Percentiles rank a stretch among this genome's conserved stretches.
phyloP scores from a whole-genome alignment of 148 eudicot species.

The Rhododendron henanense region DNA sequence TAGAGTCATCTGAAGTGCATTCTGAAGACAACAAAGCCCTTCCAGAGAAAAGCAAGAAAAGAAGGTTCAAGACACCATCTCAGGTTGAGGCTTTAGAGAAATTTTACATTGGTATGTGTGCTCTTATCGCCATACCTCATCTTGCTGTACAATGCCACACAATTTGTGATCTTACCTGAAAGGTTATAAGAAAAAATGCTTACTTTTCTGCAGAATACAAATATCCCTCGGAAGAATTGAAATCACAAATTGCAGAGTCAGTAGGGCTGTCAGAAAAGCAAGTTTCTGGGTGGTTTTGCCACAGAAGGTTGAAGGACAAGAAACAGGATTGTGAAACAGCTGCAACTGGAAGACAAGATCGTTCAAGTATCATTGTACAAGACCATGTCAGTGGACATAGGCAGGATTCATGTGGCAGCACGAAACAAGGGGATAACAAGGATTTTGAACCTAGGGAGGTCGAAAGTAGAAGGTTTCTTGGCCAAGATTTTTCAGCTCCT shows the following conservation, averaged over 20 bases:
- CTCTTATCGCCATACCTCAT: neutral
- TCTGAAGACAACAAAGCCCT: slow-evolving; percentile 59
- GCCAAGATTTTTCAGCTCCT: slow-evolving; percentile 39
- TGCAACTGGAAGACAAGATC: slow-evolving; percentile 66
- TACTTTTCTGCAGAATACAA: slow-evolving; percentile 62
- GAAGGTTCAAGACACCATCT: slow-evolving; percentile 71
- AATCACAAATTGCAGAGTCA: slow-evolving; percentile 57
- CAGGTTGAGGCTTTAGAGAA: slow-evolving; percentile 83
- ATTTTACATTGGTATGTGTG: slow-evolving; percentile 60
- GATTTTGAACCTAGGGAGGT: slow-evolving; percentile 69
- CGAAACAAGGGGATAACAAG: slow-evolving; percentile 69
- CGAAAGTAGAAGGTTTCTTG: slow-evolving; percentile 59
- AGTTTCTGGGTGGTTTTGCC: slow-evolving; percentile 98
- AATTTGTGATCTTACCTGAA: neutral
- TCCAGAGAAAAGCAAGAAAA: slow-evolving; percentile 60
- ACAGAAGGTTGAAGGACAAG: slow-evolving; percentile 93
- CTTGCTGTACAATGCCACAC: neutral
- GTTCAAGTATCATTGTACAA: slow-evolving; percentile 73
- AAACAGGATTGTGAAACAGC: slow-evolving; percentile 43
- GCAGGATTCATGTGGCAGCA: slow-evolving; percentile 98
- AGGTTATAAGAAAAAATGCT: neutral
- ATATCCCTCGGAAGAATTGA: slow-evolving; percentile 76
- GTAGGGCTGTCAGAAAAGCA: slow-evolving; percentile 83
- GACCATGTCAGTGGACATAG: slow-evolving; percentile 78
- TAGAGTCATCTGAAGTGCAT: slow-evolving; percentile 48